Evolutionary conservation across 768 basidiomycete genomes (phyloP), one percentile per base, ranked within the genome.

Genomic region (Suillus lakei): DNA sequence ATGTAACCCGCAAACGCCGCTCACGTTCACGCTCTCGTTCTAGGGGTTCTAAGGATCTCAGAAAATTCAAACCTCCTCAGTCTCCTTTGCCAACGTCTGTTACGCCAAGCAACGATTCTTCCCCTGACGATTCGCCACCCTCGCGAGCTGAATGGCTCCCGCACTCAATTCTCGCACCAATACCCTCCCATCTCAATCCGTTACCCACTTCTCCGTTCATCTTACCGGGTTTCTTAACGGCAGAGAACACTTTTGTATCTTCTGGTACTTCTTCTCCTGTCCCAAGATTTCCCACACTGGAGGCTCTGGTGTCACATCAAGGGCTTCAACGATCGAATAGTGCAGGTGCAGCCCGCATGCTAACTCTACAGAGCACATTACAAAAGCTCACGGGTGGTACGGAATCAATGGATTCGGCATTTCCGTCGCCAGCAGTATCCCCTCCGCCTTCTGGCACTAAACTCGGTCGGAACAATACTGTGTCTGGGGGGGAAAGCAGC

Each of bases 321-420:
- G 90, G 91, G 18, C 85, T 98, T 3, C 89, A 93, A 72, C 89
- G 96, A 23, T 96, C 96, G 2, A 96, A 96, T 74, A 96, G 95
- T 72, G 93, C 88, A 13, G 58, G 58, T 59, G 83, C 92, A n/a
- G 92, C 91, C 26, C 85, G 91, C 61, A 85, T 89, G 60, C 85
- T 90, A 72, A 95, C 95, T 5, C 87, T 97, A 86, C 88, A 78
- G 64, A 96, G 93, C 39, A 59, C 58, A 18, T 59, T 59, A 41
- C 62, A 88, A 67, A 96, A 95, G 74, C 81, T 98, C 63, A 95
- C 91, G 1, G 91, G 92, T 46, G 91, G 89, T 32, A 83, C 84
- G 56, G 64, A 65, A 53, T 23, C 39, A 13, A 91, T 92, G 67
- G 80, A 83, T 5, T 80, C 79, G 15, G 70, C 77, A 2, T 79